A percentile compares a stretch with the other conserved stretches of the same genome.
Conservation (phyloP, 305 asterid genomes). For the Solanum aculeatissimum region DNA sequence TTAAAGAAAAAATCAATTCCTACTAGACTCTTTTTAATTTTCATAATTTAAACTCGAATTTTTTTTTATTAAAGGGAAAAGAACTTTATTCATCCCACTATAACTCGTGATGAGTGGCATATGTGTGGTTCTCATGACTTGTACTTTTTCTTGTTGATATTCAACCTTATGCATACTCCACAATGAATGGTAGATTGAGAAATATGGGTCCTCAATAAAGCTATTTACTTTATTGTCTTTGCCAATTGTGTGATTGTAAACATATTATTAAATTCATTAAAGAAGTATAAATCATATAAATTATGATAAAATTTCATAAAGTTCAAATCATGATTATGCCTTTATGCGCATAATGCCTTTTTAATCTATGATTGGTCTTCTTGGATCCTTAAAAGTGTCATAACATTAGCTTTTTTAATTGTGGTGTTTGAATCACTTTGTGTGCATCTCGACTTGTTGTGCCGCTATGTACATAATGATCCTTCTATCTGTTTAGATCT, state of each 20-base stretch:
- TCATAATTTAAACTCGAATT: rapidly evolving
- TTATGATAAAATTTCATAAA: not conserved
- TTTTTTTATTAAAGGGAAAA: rapidly evolving
- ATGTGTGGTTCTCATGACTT: not conserved
- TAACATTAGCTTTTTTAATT: not conserved
- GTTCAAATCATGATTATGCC: not conserved
- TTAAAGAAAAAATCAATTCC: not conserved
- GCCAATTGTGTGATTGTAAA: not conserved
- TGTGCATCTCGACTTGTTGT: no score
- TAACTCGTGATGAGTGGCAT: not conserved
- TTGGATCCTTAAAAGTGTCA: not conserved
- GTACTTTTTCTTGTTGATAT: not conserved
- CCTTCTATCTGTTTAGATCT: no score
- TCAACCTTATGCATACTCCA: not conserved
- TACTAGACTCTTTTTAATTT: not conserved
- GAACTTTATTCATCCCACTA: not conserved
- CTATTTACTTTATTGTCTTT: not conserved
- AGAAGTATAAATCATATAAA: not conserved
- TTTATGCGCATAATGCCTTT: not conserved
- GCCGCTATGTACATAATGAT: no score
- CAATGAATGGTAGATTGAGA: not conserved
- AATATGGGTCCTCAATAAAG: not conserved
- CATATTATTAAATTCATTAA: not conserved
- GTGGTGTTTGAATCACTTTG: not conserved
- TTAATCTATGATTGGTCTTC: not conserved